These are phyloP conservation scores for Boletellus sp. DNA, from an alignment of 768 basidiomycete genomes.

Conservation along the genomic window DNA sequence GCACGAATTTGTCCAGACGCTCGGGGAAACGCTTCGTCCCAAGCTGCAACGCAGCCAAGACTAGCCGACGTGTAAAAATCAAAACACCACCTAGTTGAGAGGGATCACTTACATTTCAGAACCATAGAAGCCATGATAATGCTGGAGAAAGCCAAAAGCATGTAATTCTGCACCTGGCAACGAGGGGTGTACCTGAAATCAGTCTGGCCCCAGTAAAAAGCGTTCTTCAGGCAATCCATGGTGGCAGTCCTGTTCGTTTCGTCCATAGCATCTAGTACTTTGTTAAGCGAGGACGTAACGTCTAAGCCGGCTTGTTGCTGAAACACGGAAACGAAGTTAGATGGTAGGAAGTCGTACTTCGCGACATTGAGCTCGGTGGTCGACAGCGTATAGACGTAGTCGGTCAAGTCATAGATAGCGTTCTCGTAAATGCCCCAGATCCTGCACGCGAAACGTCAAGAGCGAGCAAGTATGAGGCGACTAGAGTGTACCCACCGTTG, in stretches of 20 bases:
- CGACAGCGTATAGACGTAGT: constrained; percentile 61
- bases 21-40: constrained; percentile 58
- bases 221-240: constrained; percentile 53
- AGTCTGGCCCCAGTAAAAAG: constrained; percentile 53
- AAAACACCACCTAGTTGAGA: constrained; percentile 1
- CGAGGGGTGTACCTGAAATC: constrained; percentile 56
- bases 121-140: constrained; percentile 54
- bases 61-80: constrained; percentile 31
- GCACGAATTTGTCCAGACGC: constrained; percentile 62
- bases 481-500: constrained; percentile 23
- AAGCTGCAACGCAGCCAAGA: constrained; percentile 63
- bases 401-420: constrained; percentile 58
- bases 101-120: constrained; percentile 51
- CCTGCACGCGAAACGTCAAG: constrained; percentile 26
- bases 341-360: constrained; percentile 52
- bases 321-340: constrained; percentile 47
- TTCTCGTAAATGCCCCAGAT: constrained; percentile 60
- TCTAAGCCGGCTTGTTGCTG: constrained; percentile 59
- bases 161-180: constrained; percentile 60
- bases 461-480: constrained; percentile 6
- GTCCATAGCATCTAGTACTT: constrained; percentile 42
- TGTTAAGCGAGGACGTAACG: constrained; percentile 49
- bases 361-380: constrained; percentile 40
- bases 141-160: constrained; percentile 52
- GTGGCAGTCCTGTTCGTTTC: constrained; percentile 36